These are phyloP conservation scores for Aspergillus neoniger DNA, from an alignment of 2,329 filamentous ascomycete genomes.

Conservation along the genomic window DNA sequence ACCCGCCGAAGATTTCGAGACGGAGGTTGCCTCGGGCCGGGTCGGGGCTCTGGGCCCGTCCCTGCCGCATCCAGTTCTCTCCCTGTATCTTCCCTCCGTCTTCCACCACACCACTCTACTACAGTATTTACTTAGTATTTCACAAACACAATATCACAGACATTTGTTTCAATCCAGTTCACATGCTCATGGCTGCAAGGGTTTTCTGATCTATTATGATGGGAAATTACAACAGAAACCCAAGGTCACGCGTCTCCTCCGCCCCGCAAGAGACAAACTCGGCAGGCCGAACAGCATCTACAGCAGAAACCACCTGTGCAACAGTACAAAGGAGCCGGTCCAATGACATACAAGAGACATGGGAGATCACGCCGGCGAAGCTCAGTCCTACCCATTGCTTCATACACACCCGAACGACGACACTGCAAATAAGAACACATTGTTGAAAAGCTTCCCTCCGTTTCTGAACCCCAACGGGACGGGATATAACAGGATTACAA, in stretches of 20 bases:
- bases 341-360: conserved; percentile 30
- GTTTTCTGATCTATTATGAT: not conserved
- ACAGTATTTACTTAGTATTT: not conserved
- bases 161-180: too few relatives aligned
- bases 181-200: not conserved
- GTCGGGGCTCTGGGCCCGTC: conserved; percentile 4
- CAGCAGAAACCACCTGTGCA: conserved; percentile 15
- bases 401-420: conserved; percentile 30
- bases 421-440: conserved; percentile 33
- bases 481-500: conserved; percentile 19
- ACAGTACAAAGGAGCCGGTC: conserved; percentile 22
- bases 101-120: not conserved
- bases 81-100: not conserved
- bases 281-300: conserved; percentile 16
- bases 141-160: too few relatives aligned
- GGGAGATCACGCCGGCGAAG: conserved; percentile 28
- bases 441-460: conserved; percentile 25
- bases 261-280: not conserved
- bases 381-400: conserved; percentile 30
- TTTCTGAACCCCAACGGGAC: conserved; percentile 3
- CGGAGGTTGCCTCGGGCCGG: conserved; percentile 5
- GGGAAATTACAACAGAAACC: not conserved
- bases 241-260: not conserved
- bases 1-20: conserved; percentile 13
- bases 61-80: not conserved